Evolutionary conservation across 371 early-diverging fungal species (phyloP), one percentile per base, ranked within the genome.

Genomic region (Dinochytrium kinnereticum): DNA sequence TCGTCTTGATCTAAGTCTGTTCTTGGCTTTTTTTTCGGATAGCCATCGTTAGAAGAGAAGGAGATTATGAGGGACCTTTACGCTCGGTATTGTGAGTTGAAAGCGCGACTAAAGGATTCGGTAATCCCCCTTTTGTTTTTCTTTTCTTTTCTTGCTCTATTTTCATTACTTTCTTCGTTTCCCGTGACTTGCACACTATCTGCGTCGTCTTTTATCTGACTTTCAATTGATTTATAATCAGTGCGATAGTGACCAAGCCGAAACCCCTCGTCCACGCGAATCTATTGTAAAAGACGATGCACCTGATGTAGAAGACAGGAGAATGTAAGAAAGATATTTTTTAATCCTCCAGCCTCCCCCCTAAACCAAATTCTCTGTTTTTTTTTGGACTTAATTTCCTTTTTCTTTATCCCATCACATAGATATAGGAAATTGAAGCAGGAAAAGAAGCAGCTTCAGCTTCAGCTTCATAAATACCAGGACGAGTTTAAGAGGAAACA

Each of bases 391-490:
- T 30, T 55, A 28, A 28, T 7, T 7, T 55, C 28, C 28, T 7
- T 28, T 7, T 55, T 55, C 17, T 7, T 64, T 31, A 64, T 26
- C 30, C 24, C 50, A 13, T 13, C 19, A 30, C 7, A 31, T 26
- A 73, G 71, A 19, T 74, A 71, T 57, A 76, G 72, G 28, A 30
- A 50, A 33, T 64, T 80, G 38, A 51, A 69, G 34, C 67, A 76
- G 38, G 82, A 82, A 59, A 82, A 82, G 69, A 79, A 79, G 40
- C 65, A 49, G 53, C 64, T 82, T 1, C 82, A 82, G 66, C 51
- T 76, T 17, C 68, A 68, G 24, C 72, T 82, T 1, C 78, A 75
- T 64, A 55, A 59, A 3, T 82, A 69, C 68, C 82, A 82, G 59
- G 75, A 80, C 26, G 76, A 78, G 2, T 82, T 82, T 57, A 67